These are phyloP conservation scores for Purshia tridentata DNA, from an alignment of 306 rosid genomes.

Conservation along the genomic window DNA sequence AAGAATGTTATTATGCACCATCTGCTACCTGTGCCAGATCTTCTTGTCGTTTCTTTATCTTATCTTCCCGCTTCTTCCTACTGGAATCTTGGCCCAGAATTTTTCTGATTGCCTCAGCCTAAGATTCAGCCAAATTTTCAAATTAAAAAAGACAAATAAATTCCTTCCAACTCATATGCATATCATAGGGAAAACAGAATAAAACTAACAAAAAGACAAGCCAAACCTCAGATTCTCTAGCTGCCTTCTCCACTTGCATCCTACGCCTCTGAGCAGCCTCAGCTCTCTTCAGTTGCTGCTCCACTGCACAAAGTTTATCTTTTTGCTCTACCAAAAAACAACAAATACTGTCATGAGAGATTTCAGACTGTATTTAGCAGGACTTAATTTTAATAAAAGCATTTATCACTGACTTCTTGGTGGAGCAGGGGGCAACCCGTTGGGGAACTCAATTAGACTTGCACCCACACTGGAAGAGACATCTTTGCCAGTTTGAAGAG, in stretches of 20 bases:
- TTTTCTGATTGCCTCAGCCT: conserved; percentile 62
- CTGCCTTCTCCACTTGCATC: conserved; percentile 60
- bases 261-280: conserved; percentile 62
- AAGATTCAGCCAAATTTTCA: conserved; percentile 9
- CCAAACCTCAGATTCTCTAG: conserved; percentile 62
- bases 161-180: not conserved
- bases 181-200: not conserved
- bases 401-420: conserved; percentile 33
- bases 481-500: conserved; percentile 42
- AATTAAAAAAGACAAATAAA: not conserved
- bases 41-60: conserved; percentile 46
- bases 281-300: conserved; percentile 55
- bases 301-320: conserved; percentile 46
- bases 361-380: not conserved
- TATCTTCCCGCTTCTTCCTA: conserved; percentile 58
- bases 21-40: conserved; percentile 37
- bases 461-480: conserved; percentile 36
- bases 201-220: not conserved
- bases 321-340: conserved; percentile 38
- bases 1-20: not conserved
- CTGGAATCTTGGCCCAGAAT: conserved; percentile 60
- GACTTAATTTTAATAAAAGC: not conserved
- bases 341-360: not conserved
- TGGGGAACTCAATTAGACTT: conserved; percentile 36
- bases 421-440: conserved; percentile 34